Percentiles rank a stretch among this genome's conserved stretches.
These are phyloP conservation scores for Epithele typhae DNA, from an alignment of 768 basidiomycete species.

Conservation along the genomic window DNA sequence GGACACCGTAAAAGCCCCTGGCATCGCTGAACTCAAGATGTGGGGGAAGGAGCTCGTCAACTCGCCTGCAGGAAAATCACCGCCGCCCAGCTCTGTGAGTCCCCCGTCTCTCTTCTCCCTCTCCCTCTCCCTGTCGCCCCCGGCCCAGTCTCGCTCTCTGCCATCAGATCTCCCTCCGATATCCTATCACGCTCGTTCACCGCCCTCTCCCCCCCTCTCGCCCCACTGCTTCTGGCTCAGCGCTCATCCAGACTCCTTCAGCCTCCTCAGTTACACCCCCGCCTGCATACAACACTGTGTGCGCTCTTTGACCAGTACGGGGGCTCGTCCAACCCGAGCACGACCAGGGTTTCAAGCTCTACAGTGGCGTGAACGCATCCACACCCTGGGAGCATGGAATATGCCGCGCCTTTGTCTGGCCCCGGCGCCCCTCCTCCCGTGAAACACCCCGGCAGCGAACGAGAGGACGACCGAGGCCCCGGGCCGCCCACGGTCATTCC, in stretches of 20 bases:
- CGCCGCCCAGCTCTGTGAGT: conserved; percentile 92
- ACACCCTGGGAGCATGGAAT: too few relatives aligned
- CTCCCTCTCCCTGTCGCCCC: too few relatives aligned
- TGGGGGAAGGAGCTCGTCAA: conserved; percentile 88
- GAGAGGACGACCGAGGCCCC: too few relatives aligned
- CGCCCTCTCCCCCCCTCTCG: too few relatives aligned
- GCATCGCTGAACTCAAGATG: conserved; percentile 46
- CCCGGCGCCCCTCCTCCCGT: too few relatives aligned
- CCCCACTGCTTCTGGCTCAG: neutral
- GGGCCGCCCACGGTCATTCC: too few relatives aligned
- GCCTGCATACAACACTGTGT: conserved; percentile 91
- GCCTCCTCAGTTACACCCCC: conserved; percentile 95
- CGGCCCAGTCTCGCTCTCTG: neutral
- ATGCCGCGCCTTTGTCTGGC: too few relatives aligned
- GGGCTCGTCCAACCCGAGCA: conserved; percentile 53
- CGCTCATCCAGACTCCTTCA: conserved; percentile 72
- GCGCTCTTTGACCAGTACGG: conserved; percentile 76
- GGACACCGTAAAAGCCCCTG: conserved; percentile 54
- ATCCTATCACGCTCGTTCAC: too few relatives aligned
- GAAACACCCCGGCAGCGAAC: too few relatives aligned
- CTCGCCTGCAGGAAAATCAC: conserved; percentile 89
- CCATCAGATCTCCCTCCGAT: neutral
- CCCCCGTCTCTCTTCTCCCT: neutral
- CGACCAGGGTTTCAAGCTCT: conserved; percentile 88
- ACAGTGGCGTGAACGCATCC: conserved; percentile 87